Conservation (phyloP, 2,329 filamentous ascomycete genomes). For the Sporothrix phasma region DNA sequence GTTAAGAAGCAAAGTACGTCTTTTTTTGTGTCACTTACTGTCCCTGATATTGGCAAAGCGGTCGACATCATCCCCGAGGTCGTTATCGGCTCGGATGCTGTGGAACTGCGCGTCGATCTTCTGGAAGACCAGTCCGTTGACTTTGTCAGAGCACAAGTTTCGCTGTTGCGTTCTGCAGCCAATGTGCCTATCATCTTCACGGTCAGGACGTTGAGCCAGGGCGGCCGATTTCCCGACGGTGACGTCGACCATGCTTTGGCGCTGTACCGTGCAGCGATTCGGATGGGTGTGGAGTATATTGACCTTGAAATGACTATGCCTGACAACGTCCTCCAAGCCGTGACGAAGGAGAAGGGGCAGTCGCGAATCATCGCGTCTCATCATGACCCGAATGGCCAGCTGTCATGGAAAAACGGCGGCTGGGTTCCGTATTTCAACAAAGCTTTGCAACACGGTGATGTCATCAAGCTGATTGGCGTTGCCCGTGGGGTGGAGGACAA, state of each 20-base stretch:
- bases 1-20: conserved; percentile 59
- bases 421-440: conserved; percentile 88
- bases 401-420: conserved; percentile 87
- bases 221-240: conserved; percentile 75
- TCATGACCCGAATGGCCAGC: conserved; percentile 67
- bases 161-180: conserved; percentile 62
- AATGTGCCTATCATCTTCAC: conserved; percentile 75
- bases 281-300: conserved; percentile 82
- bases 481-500: conserved; percentile 75
- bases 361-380: conserved; percentile 91
- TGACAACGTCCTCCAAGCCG: conserved; percentile 58
- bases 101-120: conserved; percentile 88
- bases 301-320: conserved; percentile 87
- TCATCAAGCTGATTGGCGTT: conserved; percentile 87
- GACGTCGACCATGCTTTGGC: conserved; percentile 59
- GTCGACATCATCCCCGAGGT: conserved; percentile 58
- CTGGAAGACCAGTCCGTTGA: conserved; percentile 66
- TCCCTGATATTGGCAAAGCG: conserved; percentile 60
- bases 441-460: conserved; percentile 78
- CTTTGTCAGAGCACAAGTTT: conserved; percentile 72
- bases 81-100: conserved; percentile 78
- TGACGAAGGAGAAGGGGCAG: conserved; percentile 56
- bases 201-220: conserved; percentile 73
- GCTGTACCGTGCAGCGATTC: conserved; percentile 69
- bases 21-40: conserved; percentile 87